Base-by-base conservation (phyloP, 1,284 basidiomycete genomes). In the Coniferiporia sulphurascens region DNA sequence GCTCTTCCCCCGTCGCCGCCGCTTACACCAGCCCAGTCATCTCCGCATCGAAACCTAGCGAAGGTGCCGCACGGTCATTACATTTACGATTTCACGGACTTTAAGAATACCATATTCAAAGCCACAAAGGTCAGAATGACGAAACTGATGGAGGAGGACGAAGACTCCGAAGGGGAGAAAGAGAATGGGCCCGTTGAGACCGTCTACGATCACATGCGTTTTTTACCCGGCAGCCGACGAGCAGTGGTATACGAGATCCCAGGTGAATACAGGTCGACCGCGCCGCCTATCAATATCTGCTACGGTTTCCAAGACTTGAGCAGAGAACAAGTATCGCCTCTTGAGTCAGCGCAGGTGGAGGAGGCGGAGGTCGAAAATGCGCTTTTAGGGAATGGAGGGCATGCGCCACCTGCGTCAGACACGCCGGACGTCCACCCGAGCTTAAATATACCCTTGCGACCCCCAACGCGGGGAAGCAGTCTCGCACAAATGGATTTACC, bases 141-240 rank as follows among this genome's bases (percentile, higher is more conserved):
- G 9, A 34, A 58, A 22, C 35, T 21, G 3, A 52, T 32, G 56
- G 51, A 52, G 17, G n/a, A 55, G 5, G 34, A 15, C 15, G 50
- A 52, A 34, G 48, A 59, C 22, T 22, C 7, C 7, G 38, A 27
- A 9, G 32, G 55, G 32, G 12, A 35, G n/a, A 34, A 21, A n/a
- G 54, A 35, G 12, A 34, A 19, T 8, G n/a, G 21, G 12, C 32
- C 17, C 12, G 8, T 13, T 13, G 21, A 55, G 32, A 44, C 9
- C 3, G 15, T 22, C 12, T n/a, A 51, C 19, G 48, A 56, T 19
- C 35, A 22, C 8, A 13, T 59, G 21, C 61, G 58, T 53, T 73
- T 83, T 44, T 69, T 85, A 4, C 73, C 81, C 1, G 84, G 82
- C 0, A 72, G 73, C 15, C 72, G 72, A 52, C 78, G 81, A 21